Base-by-base conservation (phyloP, 192 early-diverging fungal species). In the Coemansia sp. region DNA sequence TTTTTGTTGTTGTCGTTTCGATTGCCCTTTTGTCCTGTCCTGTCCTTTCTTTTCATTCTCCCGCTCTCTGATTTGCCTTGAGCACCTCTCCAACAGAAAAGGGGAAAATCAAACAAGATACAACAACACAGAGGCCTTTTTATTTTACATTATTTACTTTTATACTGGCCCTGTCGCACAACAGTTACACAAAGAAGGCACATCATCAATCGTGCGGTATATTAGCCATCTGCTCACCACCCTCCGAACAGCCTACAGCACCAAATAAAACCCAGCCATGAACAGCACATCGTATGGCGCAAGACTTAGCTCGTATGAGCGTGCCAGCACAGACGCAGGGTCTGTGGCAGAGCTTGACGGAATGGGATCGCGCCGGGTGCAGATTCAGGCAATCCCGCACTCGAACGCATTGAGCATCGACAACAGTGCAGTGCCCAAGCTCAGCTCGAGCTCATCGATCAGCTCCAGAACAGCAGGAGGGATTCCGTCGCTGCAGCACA, bases 351-450 rank as follows among this genome's bases (percentile, higher is more conserved):
- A 63, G 13, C 64, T 56, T 42, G 67, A 73, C 40, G 66, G 56
- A 32, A 63, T 75, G 41, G 66, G 67, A 5, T 56, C 67, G 58
- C 72, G 78, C 46, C 66, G 66, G 16, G 73, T 80, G 61, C 78
- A 80, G 39, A 80, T 80, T 11, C 78, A 71, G 53, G 66, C 74
- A 17, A 80, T 80, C 19, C 64, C 69, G 43, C 78, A 80, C 60
- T 80, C 78, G 32, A 65, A 25, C 2, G 17, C 66, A 9, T 63
- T 72, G 63, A 75, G 55, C 55, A 60, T 68, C 1, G 71, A 61
- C 22, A 69, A 65, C 14, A 55, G 57, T 5, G 72, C 48, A 5
- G 40, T 44, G 12, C 64, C 55, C 45, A 65, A 67, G 43, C 64
- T 43, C 65, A 63, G 59, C 71, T 48, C 63, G 50, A 63, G 50